These are phyloP conservation scores for Pseudozyma pruni DNA, from an alignment of 1,284 basidiomycete genomes.

Conservation along the genomic window DNA sequence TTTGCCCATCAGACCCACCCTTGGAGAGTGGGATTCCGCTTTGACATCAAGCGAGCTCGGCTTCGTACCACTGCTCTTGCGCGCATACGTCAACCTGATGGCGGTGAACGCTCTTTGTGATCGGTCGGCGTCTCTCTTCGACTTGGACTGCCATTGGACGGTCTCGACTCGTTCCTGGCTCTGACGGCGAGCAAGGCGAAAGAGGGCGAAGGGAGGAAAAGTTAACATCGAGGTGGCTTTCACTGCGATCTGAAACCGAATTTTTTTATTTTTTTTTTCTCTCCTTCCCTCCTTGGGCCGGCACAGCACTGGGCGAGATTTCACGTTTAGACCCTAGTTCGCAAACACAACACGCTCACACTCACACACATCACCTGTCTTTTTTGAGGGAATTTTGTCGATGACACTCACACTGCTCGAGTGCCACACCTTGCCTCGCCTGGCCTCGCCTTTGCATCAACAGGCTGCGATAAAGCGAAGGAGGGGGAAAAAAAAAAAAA, in stretches of 20 bases:
- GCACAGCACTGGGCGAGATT: too few species aligned
- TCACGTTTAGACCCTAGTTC: too few species aligned
- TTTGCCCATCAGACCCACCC: too few species aligned
- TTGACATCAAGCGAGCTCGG: too few species aligned
- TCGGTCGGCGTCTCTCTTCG: background rate
- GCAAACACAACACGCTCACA: too few species aligned
- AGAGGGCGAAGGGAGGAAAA: slow-evolving; percentile 6
- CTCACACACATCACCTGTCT: too few species aligned
- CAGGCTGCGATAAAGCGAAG: too few species aligned
- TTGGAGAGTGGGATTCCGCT: too few species aligned
- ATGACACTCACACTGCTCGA: slow-evolving; percentile 7
- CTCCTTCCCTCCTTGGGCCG: background rate
- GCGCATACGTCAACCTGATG: background rate
- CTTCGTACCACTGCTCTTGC: background rate
- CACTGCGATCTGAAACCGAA: slow-evolving; percentile 27
- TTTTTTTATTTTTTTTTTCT: slow-evolving; percentile 11
- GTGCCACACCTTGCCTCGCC: too few species aligned
- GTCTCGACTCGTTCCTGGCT: slow-evolving; percentile 6
- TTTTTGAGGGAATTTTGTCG: too few species aligned
- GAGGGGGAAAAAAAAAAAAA: slow-evolving; percentile 4
- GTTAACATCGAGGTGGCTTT: slow-evolving; percentile 20
- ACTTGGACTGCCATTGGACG: background rate
- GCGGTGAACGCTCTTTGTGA: too few species aligned
- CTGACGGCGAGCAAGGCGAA: background rate
- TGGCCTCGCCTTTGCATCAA: too few species aligned